phyloP scores from a whole-genome alignment of 2,329 filamentous ascomycete species.

The Botryotinia narcissicola region DNA sequence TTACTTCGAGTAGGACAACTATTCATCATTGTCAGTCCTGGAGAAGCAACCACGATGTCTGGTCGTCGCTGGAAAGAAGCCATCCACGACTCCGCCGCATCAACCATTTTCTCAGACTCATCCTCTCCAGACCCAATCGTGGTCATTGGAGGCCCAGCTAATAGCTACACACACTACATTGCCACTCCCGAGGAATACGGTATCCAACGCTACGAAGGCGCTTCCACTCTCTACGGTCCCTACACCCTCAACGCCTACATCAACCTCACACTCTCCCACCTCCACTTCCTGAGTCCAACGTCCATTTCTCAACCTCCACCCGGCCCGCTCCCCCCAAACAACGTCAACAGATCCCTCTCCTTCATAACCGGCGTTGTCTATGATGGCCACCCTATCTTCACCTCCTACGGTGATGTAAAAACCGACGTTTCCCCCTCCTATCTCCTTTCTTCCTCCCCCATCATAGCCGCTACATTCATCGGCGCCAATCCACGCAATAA shows the following conservation, averaged over 20 bases:
- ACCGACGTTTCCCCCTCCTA: slow-evolving; percentile 55
- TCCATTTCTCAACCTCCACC: slow-evolving; percentile 45
- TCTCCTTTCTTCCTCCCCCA: slow-evolving; percentile 50
- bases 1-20: slow-evolving; percentile 80
- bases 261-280: slow-evolving; percentile 73
- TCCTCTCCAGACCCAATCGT: slow-evolving; percentile 62
- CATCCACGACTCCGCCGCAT: slow-evolving; percentile 53
- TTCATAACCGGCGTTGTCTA: slow-evolving; percentile 79
- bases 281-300: slow-evolving; percentile 60
- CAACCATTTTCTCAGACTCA: slow-evolving; percentile 39
- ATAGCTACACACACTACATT: slow-evolving; percentile 82
- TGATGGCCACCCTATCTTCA: slow-evolving; percentile 65
- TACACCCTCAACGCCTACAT: slow-evolving; percentile 84
- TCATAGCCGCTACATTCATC: slow-evolving; percentile 68
- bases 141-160: slow-evolving; percentile 83
- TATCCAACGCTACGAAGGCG: slow-evolving; percentile 92
- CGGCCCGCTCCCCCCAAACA: slow-evolving; percentile 72
- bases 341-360: slow-evolving; percentile 69
- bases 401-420: slow-evolving; percentile 67
- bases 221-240: slow-evolving; percentile 82
- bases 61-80: slow-evolving; percentile 82
- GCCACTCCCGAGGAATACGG: slow-evolving; percentile 75
- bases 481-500: slow-evolving; percentile 91
- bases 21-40: slow-evolving; percentile 78
- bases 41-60: slow-evolving; percentile 90